Conservation (phyloP, 257 asterid species). For the Solanum sitiens region DNA sequence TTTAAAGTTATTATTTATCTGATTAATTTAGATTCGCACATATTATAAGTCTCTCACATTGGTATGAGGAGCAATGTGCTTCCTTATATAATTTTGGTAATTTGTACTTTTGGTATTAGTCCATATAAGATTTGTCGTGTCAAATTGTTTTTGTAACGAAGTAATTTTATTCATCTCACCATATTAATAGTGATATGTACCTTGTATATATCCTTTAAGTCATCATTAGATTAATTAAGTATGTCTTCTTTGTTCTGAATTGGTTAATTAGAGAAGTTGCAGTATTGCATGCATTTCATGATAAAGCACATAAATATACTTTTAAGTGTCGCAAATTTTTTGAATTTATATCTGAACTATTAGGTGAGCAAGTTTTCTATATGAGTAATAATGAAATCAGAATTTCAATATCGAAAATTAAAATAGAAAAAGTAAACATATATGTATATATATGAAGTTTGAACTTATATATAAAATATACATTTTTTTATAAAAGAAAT, state of each 20-base stretch:
- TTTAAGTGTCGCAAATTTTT: not conserved
- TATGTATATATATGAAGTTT: no score
- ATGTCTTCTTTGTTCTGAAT: not conserved
- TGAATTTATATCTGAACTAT: no score
- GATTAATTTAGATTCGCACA: not conserved
- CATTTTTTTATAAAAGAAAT: no score
- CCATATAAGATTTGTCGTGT: not conserved
- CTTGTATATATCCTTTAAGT: not conserved
- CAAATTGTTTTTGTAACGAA: not conserved
- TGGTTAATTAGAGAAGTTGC: not conserved
- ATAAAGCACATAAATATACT: not conserved
- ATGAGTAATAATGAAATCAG: no score
- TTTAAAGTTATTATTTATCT: not conserved
- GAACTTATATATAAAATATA: no score
- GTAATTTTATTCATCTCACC: not conserved
- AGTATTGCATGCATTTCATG: not conserved
- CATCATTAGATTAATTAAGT: not conserved
- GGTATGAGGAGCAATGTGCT: not conserved
- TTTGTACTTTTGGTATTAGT: not conserved
- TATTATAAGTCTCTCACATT: not conserved
- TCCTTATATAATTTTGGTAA: not conserved
- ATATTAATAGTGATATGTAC: not conserved
- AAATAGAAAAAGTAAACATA: no score
- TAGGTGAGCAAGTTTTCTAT: no score
- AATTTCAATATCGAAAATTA: no score